Evolutionary conservation across 2,329 filamentous ascomycete genomes (phyloP), one percentile per base, ranked within the genome.

Genomic region (Exserohilum rostratum): DNA sequence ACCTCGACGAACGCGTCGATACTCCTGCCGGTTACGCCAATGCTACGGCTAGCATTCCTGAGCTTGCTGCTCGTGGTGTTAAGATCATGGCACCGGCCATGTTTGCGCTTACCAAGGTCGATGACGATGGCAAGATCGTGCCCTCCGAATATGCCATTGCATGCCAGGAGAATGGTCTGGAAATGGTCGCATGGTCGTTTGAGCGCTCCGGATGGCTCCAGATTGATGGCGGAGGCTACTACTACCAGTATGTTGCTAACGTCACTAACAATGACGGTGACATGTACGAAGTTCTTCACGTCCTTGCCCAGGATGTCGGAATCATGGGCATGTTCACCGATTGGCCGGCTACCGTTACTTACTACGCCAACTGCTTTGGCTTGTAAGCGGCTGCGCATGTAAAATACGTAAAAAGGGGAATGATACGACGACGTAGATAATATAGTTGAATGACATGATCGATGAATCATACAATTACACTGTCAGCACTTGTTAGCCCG

Each of bases 321-420:
- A 83, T 88, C 12, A 72, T 77, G 27, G 86, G 80, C 4, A 80
- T 90, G 57, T 90, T 90, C 64, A 82, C 83, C 3, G 88, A 90
- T 70, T 90, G 88, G 88, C 83, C 83, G 13, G 84, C 85, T 10
- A 88, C 87, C 0, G 82, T 85, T 6, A 88, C 86, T 0, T 90
- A 87, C 61, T 90, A 89, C 72, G 88, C 87, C 60, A 90, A 89
- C 65, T 90, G 88, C 75, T 85, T 90, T 60, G 82, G 77, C 1
- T 55, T 77, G 46, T 69, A 68, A 45, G 13, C 6, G 7, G 0
- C 5, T 20, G 6, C 33, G 18, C 12, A 7, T 39, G 18, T 15
- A 6, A 18, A 18, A 3, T 13, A 47, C 22, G 13, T 39, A 33
- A 31, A 46, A 46, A 44, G 33, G 35, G 6, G 17, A 31, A 34